Percentiles rank a stretch among this genome's conserved stretches.
Conservation (phyloP, 2,329 filamentous ascomycete species). For the Colletotrichum chlorophyti region DNA sequence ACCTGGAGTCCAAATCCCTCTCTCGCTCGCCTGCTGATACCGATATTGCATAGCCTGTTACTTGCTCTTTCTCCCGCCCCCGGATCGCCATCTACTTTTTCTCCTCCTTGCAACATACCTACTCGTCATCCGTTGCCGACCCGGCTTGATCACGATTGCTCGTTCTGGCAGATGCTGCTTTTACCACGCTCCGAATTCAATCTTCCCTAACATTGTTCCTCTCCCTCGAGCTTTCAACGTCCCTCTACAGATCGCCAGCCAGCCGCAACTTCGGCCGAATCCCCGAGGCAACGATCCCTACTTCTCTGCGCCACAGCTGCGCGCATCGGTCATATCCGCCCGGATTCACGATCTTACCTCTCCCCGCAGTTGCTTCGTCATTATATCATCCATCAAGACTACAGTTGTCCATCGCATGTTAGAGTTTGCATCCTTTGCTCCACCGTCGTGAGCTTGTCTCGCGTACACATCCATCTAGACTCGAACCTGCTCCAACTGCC, state of each 20-base stretch:
- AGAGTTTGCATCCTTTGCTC: constrained; percentile 5
- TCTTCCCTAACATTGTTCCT: constrained; percentile 17
- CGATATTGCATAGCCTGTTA: too few relatives aligned
- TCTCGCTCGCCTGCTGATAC: constrained; percentile 1
- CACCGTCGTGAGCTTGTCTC: constrained; percentile 40
- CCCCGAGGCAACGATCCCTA: constrained; percentile 22
- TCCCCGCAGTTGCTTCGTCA: constrained; percentile 1
- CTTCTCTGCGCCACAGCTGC: constrained; percentile 20
- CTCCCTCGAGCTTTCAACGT: constrained; percentile 5
- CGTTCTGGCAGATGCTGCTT: constrained; percentile 27
- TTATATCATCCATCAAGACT: background rate
- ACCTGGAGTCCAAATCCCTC: constrained; percentile 15
- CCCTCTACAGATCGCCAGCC: constrained; percentile 24
- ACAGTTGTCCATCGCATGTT: constrained; percentile 27
- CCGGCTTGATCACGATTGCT: constrained; percentile 6
- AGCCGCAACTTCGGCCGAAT: constrained; percentile 24
- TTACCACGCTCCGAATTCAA: constrained; percentile 12
- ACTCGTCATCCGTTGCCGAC: constrained; percentile 11
- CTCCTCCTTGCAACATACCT: background rate
- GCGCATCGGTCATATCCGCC: constrained; percentile 13
- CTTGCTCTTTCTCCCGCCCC: constrained; percentile 15
- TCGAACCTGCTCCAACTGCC: background rate
- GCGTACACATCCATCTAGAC: constrained; percentile 36
- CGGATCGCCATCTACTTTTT: background rate
- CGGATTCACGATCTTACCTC: constrained; percentile 5